A percentile compares a stretch with the other conserved stretches of the same genome.
Evolutionary conservation across 1,284 basidiomycete species (phyloP).

Genomic region (Ganoderma boninense): DNA sequence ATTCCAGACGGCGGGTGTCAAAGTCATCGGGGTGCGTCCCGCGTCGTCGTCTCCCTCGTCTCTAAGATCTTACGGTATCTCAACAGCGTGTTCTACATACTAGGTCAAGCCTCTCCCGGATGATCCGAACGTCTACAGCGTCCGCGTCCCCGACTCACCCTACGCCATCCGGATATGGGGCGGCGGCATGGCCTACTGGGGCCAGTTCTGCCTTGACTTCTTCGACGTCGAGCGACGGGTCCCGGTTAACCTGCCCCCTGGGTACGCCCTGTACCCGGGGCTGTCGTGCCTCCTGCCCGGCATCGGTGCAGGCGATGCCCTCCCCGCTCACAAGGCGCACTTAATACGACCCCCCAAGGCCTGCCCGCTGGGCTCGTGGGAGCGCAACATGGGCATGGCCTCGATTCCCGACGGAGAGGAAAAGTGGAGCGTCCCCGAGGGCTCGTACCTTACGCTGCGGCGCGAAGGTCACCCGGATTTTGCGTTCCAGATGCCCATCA

Average conservation of each 20-base stretch:
- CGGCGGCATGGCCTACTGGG: conserved; percentile 13
- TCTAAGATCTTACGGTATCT: no score
- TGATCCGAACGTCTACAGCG: conserved; percentile 4
- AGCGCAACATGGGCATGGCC: conserved; percentile 5
- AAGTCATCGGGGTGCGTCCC: conserved; percentile 4
- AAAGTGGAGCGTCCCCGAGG: conserved; percentile 14
- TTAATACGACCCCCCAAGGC: no score
- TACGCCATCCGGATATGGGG: conserved; percentile 19
- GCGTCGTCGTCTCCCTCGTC: neutral
- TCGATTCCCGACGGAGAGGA: conserved; percentile 13
- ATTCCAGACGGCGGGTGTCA: neutral
- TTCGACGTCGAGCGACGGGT: conserved; percentile 7
- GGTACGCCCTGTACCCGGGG: conserved; percentile 4
- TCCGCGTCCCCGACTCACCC: conserved; percentile 10
- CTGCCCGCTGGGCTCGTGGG: conserved; percentile 7
- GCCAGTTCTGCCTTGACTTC: conserved; percentile 21
- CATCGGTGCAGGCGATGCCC: neutral
- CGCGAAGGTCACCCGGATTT: conserved; percentile 7
- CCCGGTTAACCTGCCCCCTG: conserved; percentile 17
- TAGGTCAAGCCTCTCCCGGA: conserved; percentile 7
- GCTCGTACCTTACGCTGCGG: conserved; percentile 5
- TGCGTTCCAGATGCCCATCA: conserved; percentile 7
- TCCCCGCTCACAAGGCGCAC: neutral
- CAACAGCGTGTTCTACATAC: neutral
- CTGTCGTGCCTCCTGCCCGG: neutral